phyloP scores from a whole-genome alignment of 2,329 filamentous ascomycete species.

The Pseudopyrenochaeta lycopersici region DNA sequence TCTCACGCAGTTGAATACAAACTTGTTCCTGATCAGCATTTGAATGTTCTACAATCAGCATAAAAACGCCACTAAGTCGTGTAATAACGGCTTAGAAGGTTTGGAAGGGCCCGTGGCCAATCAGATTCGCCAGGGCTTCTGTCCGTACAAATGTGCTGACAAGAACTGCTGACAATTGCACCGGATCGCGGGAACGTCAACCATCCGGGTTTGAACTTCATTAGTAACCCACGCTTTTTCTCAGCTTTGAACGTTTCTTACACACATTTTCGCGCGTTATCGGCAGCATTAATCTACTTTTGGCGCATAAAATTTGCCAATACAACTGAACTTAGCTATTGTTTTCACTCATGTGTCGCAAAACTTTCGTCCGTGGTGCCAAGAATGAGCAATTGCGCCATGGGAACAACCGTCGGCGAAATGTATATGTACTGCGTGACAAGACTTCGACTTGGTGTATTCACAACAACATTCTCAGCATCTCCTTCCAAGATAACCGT shows the following conservation, averaged over 20 bases:
- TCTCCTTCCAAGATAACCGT: background rate
- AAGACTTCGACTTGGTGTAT: background rate
- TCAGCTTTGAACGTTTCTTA: background rate
- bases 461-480: background rate
- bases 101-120: no score
- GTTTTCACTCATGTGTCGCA: background rate
- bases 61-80: no score
- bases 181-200: background rate
- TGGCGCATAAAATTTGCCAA: background rate
- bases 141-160: no score
- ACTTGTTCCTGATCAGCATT: no score
- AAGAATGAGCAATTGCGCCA: background rate
- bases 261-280: background rate
- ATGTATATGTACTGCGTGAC: background rate
- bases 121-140: no score
- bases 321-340: background rate
- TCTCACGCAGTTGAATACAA: no score
- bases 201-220: background rate
- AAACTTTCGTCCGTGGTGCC: background rate
- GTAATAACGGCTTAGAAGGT: no score
- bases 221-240: background rate
- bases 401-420: background rate
- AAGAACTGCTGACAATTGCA: background rate
- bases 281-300: background rate
- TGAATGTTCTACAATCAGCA: no score